Evolutionary conservation across 2,329 filamentous ascomycete species (phyloP).

Genomic region (Fusarium graminum): DNA sequence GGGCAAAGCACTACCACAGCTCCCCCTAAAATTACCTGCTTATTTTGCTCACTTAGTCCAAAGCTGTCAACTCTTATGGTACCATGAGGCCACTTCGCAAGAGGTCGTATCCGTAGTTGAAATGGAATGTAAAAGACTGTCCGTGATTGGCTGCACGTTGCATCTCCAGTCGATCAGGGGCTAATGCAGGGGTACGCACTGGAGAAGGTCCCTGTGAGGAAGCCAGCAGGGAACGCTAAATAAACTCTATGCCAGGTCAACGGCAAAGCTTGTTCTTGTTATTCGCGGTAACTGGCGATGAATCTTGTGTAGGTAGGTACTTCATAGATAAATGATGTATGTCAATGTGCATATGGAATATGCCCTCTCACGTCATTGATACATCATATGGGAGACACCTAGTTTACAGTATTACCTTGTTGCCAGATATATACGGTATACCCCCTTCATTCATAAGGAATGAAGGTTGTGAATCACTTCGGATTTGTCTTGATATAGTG

Average conservation of each 20-base stretch:
- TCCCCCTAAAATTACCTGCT: no score
- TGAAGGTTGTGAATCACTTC: conserved; percentile 26
- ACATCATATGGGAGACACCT: not conserved
- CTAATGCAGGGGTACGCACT: conserved; percentile 31
- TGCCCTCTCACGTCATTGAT: not conserved
- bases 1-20: no score
- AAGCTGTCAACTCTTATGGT: no score
- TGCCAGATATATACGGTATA: conserved; percentile 1
- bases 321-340: not conserved
- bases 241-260: conserved; percentile 19
- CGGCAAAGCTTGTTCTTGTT: not conserved
- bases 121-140: conserved; percentile 24
- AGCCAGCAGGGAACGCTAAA: conserved; percentile 6
- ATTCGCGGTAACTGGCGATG: not conserved
- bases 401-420: not conserved
- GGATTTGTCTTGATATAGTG: conserved; percentile 5
- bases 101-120: not conserved
- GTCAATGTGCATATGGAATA: not conserved
- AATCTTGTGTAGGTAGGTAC: not conserved
- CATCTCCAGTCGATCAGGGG: conserved; percentile 10
- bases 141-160: conserved; percentile 23
- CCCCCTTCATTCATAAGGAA: conserved; percentile 24
- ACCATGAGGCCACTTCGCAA: no score
- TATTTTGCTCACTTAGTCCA: no score
- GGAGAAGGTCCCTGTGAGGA: conserved; percentile 1